phyloP scores from a whole-genome alignment of 441 rosid species.

The Macaranga tanarius region DNA sequence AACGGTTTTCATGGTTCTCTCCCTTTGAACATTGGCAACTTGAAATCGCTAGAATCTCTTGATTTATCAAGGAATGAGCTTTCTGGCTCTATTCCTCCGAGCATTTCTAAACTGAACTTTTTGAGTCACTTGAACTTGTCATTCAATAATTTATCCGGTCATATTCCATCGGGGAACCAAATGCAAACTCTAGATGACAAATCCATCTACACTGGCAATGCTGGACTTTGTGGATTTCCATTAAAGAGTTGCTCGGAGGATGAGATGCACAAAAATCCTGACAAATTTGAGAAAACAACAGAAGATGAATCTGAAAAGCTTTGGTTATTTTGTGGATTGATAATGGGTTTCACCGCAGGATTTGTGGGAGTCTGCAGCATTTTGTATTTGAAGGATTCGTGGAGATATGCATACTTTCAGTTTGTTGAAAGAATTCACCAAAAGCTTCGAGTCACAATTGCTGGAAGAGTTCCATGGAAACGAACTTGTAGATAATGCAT shows the following conservation, averaged over 20 bases:
- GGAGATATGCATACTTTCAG: neutral
- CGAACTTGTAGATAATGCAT: no score
- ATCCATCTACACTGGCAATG: constrained; percentile 33
- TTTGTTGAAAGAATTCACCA: neutral
- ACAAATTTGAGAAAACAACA: no score
- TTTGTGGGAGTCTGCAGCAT: neutral
- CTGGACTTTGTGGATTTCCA: constrained; percentile 33
- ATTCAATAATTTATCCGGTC: constrained; percentile 30
- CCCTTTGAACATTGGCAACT: constrained; percentile 15
- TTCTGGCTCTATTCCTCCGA: constrained; percentile 29
- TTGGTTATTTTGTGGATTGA: no score
- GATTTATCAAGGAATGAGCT: constrained; percentile 33
- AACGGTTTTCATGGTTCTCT: constrained; percentile 29
- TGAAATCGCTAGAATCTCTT: constrained; percentile 26
- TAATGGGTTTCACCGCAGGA: no score
- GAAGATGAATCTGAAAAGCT: no score
- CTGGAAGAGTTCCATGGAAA: no score
- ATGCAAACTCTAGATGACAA: constrained; percentile 28
- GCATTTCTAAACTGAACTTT: constrained; percentile 20
- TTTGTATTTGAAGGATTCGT: neutral
- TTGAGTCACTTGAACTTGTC: constrained; percentile 34
- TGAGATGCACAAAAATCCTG: no score
- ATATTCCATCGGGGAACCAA: constrained; percentile 29
- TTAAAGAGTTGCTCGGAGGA: constrained; percentile 11
- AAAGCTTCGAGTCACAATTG: no score